Percentiles rank a stretch among this genome's conserved stretches.
Evolutionary conservation across 2,329 filamentous ascomycete species (phyloP).

Genomic region (Emergomyces orientalis): DNA sequence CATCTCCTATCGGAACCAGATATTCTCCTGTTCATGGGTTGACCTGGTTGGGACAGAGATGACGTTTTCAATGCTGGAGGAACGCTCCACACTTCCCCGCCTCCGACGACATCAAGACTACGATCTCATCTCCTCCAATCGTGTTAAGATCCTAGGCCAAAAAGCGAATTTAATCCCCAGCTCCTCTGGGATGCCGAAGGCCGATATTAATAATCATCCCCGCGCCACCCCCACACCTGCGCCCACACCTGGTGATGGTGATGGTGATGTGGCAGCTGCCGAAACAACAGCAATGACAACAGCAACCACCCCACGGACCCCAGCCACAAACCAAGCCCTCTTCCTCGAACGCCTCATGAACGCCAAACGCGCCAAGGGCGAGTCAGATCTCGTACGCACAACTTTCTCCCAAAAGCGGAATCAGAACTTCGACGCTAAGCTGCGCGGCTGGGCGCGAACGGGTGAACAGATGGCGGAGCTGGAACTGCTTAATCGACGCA

Average conservation of each 20-base stretch:
- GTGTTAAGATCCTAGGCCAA: conserved; percentile 58
- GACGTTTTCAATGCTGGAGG: conserved; percentile 51
- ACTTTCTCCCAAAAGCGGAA: conserved; percentile 41
- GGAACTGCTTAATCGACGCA: conserved; percentile 28
- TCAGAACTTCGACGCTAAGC: conserved; percentile 24
- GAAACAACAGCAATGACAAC: not conserved
- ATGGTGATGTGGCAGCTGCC: not conserved
- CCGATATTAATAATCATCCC: conserved; percentile 1
- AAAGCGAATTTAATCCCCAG: conserved; percentile 52
- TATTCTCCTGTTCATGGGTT: conserved; percentile 74
- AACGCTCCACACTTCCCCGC: conserved; percentile 45
- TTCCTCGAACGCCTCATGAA: conserved; percentile 60
- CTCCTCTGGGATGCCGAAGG: conserved; percentile 16
- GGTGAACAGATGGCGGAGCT: conserved; percentile 31
- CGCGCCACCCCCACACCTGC: not conserved
- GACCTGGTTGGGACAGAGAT: conserved; percentile 77
- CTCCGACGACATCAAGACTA: conserved; percentile 40
- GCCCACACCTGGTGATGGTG: not conserved
- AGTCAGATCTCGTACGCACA: conserved; percentile 56
- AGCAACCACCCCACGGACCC: conserved; percentile 15
- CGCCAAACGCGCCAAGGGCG: conserved; percentile 55
- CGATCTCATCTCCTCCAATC: conserved; percentile 63
- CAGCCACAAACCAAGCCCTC: conserved; percentile 35
- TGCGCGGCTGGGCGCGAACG: conserved; percentile 31
- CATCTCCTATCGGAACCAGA: conserved; percentile 65